Percentiles rank a stretch among this genome's conserved stretches.
Evolutionary conservation across 352 stramenopile genomes (phyloP).

Genomic region (Halophytophthora polymorphica): DNA sequence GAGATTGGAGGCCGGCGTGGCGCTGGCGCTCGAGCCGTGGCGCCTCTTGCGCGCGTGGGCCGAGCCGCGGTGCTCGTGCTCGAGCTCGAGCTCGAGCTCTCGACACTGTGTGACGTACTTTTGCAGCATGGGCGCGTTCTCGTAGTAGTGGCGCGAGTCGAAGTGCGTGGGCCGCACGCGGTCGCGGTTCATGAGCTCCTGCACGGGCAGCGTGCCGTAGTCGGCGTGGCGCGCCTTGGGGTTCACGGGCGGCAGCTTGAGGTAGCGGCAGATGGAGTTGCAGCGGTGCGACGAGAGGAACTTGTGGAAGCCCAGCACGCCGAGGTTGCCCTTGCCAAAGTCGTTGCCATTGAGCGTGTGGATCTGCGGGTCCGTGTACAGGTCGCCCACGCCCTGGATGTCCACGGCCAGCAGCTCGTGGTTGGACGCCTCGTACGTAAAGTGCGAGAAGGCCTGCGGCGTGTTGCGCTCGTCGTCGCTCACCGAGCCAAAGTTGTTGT

Average conservation of each 20-base stretch:
- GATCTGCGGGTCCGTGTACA: slow-evolving; percentile 95
- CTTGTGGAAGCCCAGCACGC: slow-evolving; percentile 80
- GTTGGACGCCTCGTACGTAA: slow-evolving; percentile 92
- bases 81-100: slow-evolving; percentile 12
- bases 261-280: slow-evolving; percentile 87
- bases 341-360: slow-evolving; percentile 85
- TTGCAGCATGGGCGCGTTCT: slow-evolving; percentile 81
- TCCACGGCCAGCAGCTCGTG: slow-evolving; percentile 92
- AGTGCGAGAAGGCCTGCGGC: slow-evolving; percentile 91
- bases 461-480: slow-evolving; percentile 85
- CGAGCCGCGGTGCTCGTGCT: no score
- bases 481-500: slow-evolving; percentile 87
- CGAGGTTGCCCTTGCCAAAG: slow-evolving; percentile 88
- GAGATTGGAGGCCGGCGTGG: slow-evolving; percentile 18
- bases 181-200: slow-evolving; percentile 81
- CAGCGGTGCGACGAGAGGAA: slow-evolving; percentile 86
- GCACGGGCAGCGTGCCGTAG: slow-evolving; percentile 67
- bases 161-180: slow-evolving; percentile 67
- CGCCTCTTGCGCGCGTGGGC: no score
- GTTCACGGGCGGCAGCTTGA: slow-evolving; percentile 80
- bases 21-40: slow-evolving; percentile 5
- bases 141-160: slow-evolving; percentile 86
- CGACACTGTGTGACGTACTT: slow-evolving; percentile 81
- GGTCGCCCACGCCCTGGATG: slow-evolving; percentile 93
- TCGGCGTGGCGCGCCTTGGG: slow-evolving; percentile 75